Evolutionary conservation across 306 rosid genomes (phyloP), one percentile per base, ranked within the genome.

Genomic region (Medicago arabica): DNA sequence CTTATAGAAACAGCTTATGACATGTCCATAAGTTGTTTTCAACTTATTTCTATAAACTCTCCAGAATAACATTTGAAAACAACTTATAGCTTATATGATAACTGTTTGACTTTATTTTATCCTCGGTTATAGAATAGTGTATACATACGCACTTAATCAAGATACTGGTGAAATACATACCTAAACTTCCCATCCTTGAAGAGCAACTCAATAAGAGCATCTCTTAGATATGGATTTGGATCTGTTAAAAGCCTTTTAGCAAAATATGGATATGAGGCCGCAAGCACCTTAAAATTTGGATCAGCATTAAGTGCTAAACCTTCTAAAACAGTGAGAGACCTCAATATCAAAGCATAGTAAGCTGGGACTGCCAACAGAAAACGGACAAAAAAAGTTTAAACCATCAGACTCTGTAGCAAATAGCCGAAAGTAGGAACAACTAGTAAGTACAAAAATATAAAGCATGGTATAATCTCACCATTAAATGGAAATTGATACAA

Each of bases 231-330:
- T 40, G 98, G 98, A 81, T 85, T 93, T 75, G 98, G 96, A 81
- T 93, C 98, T 23, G 97, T 93, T 76, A 93, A 82, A 58, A 93
- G 98, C 81, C 98, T 81, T 85, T 93, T 93, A 31, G 98, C 97
- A 83, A 93, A 93, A 82, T 90, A 93, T 4, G 97, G 98, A 83
- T 93, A 93, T 34, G 98, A 93, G 39, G 98, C 98, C 61, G 97
- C 98, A 58, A 93, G 93, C 80, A 90, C 98, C 91, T 93, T 93
- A 76, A 93, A 93, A 85, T 93, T 85, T 14, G 98, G 98, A 86
- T 93, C 98, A 23, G 96, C 97, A 86, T 90, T 69, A 74, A 93
- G 95, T 12, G 98, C 97, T 77, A 93, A 83, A 65, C 98, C 98
- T 88, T 93, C 96, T 67, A 93, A 87, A 74, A 93, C 97, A 60